Evolutionary conservation across 176 grass and related monocot species (phyloP).

Genomic region (Triticum timopheevii): DNA sequence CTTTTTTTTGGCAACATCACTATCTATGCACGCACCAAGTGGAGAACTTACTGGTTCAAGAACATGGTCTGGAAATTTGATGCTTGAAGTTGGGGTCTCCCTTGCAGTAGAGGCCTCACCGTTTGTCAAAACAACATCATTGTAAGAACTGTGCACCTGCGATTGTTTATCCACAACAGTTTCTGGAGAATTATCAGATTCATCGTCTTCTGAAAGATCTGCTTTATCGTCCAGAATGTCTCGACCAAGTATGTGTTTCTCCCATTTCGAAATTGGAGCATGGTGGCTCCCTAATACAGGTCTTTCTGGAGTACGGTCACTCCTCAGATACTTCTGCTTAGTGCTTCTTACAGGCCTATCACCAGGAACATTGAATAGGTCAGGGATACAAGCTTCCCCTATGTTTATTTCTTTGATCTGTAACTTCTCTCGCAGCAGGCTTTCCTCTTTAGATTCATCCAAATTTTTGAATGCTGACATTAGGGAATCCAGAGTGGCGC

Average conservation of each 20-base stretch:
- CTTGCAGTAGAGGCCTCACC: constrained; percentile 23
- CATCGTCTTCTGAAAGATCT: constrained; percentile 28
- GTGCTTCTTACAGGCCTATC: constrained; percentile 4
- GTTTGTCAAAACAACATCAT: not conserved
- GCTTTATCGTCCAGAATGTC: constrained; percentile 20
- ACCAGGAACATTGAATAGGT: constrained; percentile 22
- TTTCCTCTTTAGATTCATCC: constrained; percentile 42
- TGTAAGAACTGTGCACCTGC: not conserved
- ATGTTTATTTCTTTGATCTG: constrained; percentile 41
- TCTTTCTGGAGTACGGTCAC: constrained; percentile 29
- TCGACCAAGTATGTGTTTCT: constrained; percentile 28
- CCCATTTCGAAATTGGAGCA: constrained; percentile 37
- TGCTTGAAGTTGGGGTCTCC: not conserved
- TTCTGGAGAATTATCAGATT: constrained; percentile 40
- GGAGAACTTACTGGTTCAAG: constrained; percentile 19
- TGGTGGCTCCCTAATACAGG: constrained; percentile 12
- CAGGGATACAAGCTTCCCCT: constrained; percentile 34
- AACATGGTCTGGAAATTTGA: constrained; percentile 23
- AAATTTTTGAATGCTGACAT: constrained; percentile 42
- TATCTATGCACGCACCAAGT: constrained; percentile 9
- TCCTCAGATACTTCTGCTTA: not conserved
- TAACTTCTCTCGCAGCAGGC: constrained; percentile 41
- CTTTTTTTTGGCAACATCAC: constrained; percentile 31
- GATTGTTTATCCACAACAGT: constrained; percentile 34
- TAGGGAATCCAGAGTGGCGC: constrained; percentile 24